Evolutionary conservation across 495 filamentous ascomycete genomes (phyloP).

Genomic region (Amniculicola lignicola): DNA sequence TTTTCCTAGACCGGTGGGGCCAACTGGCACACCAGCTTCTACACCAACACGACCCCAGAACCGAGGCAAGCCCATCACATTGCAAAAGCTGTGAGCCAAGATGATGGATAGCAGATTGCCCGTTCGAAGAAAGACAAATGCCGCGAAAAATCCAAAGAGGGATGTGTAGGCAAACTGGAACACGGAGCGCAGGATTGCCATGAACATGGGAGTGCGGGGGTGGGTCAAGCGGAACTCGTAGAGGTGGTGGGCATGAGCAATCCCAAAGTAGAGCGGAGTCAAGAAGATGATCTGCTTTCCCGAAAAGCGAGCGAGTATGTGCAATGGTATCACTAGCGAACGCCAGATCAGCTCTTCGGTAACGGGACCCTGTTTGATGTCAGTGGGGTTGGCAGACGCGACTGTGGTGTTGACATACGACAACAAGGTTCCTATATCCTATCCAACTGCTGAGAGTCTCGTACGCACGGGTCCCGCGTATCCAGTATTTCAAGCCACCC

Average conservation of each 20-base stretch:
- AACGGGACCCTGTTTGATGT: constrained; percentile 65
- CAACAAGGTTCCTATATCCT: constrained; percentile 59
- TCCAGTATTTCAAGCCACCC: constrained; percentile 65
- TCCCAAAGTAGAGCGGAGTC: constrained; percentile 86
- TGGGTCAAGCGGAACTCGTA: constrained; percentile 88
- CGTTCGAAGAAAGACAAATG: constrained; percentile 85
- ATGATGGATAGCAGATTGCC: constrained; percentile 73
- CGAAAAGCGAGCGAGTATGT: constrained; percentile 60
- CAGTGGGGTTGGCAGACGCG: background rate
- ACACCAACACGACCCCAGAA: constrained; percentile 78
- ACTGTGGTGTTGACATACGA: constrained; percentile 46
- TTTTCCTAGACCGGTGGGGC: constrained; percentile 40
- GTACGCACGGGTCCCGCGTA: constrained; percentile 36
- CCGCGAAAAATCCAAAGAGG: constrained; percentile 87
- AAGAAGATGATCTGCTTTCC: constrained; percentile 65
- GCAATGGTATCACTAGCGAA: constrained; percentile 74
- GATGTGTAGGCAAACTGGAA: constrained; percentile 93
- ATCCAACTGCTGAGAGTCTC: constrained; percentile 46
- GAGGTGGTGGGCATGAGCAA: constrained; percentile 92
- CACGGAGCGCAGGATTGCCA: constrained; percentile 63
- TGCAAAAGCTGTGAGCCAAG: constrained; percentile 83
- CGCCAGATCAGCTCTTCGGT: constrained; percentile 95
- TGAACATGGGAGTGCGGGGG: constrained; percentile 60
- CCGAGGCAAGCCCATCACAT: constrained; percentile 83
- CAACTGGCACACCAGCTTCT: constrained; percentile 43